Evolutionary conservation across 164 flowering plant species (phyloP), one percentile per base, ranked within the genome.

Genomic region (Sextonia rubra): DNA sequence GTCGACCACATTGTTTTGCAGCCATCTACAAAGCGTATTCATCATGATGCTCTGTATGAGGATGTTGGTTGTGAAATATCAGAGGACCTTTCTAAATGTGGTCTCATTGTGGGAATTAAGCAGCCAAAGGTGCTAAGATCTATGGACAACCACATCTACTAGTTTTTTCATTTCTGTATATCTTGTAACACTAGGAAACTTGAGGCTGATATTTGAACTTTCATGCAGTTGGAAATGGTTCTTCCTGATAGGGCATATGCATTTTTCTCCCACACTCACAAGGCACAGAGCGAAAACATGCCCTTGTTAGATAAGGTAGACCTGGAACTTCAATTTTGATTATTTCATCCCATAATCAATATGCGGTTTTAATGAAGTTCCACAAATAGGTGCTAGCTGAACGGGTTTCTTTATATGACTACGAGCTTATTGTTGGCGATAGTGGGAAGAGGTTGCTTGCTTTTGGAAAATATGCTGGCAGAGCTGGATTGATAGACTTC

Each of bases 51-150:
- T 0, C 83, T 84, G 23, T 96, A 93, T 70, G 97, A 96, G 76
- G 98, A 96, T 75, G 98, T 92, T 61, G 99, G 99, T 18, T 96
- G 99, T 81, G 90, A 91, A 73, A 83, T 96, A n/a, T 93, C 97
- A 12, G 88, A 96, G 11, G 93, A 96, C 75, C 85, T 96, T 77
- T 93, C 98, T 1, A 85, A 96, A 72, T 96, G 99, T 77, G 98
- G 99, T 32, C 91, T 96, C 49, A 88, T 96, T 17, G 30, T 93
- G 74, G 98, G 98, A 9, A 74, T 96, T 64, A 96, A 96, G 68
- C 98, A 93, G 74, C 99, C 97, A 27, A 89, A 89, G 99, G 99
- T 91, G 71, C 70, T 60, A 48, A 64, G 4, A 64, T 64, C n/a
- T 64, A 18, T 15, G n/a, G 14, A 26, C 3, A 47, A 20, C 30